phyloP scores from a whole-genome alignment of 1,139 yeast species.

The Wickerhamomyces sp. region DNA sequence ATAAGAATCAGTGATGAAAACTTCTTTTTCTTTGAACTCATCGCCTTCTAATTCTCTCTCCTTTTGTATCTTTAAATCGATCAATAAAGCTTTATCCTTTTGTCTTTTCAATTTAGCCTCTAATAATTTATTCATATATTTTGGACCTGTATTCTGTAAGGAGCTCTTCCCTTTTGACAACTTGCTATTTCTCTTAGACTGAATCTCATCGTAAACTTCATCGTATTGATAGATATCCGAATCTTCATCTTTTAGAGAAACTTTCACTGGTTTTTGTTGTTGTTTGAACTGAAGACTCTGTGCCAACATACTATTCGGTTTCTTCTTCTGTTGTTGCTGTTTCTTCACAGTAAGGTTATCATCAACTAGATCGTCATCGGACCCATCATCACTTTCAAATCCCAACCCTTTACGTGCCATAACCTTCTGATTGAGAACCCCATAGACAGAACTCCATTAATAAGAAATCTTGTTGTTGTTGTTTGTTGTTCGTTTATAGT shows the following conservation, averaged over 20 bases:
- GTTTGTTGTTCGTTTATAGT: too few relatives aligned
- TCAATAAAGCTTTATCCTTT: conserved; percentile 32
- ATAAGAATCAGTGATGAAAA: conserved; percentile 39
- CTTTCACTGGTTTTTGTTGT: conserved; percentile 1
- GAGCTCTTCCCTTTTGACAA: neutral
- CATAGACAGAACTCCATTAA: too few relatives aligned
- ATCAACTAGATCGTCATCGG: too few relatives aligned
- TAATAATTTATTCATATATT: conserved; percentile 33
- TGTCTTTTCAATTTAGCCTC: conserved; percentile 36
- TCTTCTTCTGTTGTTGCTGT: too few relatives aligned
- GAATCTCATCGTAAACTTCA: conserved; percentile 24
- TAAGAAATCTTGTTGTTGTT: too few relatives aligned
- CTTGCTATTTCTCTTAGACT: conserved; percentile 2
- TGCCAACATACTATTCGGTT: conserved; percentile 4
- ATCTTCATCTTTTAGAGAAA: conserved; percentile 1
- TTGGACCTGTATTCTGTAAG: conserved; percentile 21
- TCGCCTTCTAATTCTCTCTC: conserved; percentile 32
- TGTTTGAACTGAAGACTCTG: conserved; percentile 3
- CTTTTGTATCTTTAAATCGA: conserved; percentile 25
- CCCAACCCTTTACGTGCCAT: too few relatives aligned
- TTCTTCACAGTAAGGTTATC: too few relatives aligned
- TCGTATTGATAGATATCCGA: conserved; percentile 22
- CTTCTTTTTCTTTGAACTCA: conserved; percentile 34
- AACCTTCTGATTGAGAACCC: too few relatives aligned
- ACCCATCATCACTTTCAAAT: conserved; percentile 7